phyloP scores from a whole-genome alignment of 768 basidiomycete species.

The Inosperma sp. region DNA sequence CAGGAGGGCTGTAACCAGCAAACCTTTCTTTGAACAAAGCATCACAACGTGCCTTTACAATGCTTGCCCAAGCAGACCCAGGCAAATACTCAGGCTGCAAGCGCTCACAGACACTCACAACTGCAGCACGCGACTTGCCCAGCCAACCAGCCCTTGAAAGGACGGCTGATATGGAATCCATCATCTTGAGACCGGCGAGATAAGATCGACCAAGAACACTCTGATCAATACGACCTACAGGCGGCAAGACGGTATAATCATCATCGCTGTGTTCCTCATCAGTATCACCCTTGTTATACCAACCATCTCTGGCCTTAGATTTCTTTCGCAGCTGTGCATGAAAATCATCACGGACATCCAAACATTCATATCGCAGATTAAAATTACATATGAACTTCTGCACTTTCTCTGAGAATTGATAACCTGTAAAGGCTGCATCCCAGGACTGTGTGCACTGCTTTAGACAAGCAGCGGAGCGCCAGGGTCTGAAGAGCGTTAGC shows the following conservation, averaged over 20 bases:
- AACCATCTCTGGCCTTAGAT: neutral
- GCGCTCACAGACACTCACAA: neutral
- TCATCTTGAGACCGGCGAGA: neutral
- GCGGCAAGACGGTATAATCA: neutral
- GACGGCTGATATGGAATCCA: neutral
- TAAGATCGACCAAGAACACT: neutral
- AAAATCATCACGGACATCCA: constrained; percentile 33
- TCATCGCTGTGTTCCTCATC: neutral
- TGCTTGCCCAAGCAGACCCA: neutral
- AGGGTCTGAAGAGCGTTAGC: constrained; percentile 29
- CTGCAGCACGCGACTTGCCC: neutral
- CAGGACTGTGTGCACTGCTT: constrained; percentile 19
- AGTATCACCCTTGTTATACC: neutral
- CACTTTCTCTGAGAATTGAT: constrained; percentile 17
- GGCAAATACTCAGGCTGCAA: neutral
- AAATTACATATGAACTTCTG: constrained; percentile 26
- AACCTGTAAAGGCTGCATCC: constrained; percentile 18
- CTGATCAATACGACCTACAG: neutral
- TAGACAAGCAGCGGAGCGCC: constrained; percentile 20
- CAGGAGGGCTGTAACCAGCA: neutral
- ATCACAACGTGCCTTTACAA: neutral
- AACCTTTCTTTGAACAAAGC: neutral
- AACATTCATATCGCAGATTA: constrained; percentile 32
- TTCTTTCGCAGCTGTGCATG: constrained; percentile 16
- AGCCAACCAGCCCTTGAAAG: neutral